Evolutionary conservation across 352 stramenopile species (phyloP).

Genomic region (Phytophthora vignae): DNA sequence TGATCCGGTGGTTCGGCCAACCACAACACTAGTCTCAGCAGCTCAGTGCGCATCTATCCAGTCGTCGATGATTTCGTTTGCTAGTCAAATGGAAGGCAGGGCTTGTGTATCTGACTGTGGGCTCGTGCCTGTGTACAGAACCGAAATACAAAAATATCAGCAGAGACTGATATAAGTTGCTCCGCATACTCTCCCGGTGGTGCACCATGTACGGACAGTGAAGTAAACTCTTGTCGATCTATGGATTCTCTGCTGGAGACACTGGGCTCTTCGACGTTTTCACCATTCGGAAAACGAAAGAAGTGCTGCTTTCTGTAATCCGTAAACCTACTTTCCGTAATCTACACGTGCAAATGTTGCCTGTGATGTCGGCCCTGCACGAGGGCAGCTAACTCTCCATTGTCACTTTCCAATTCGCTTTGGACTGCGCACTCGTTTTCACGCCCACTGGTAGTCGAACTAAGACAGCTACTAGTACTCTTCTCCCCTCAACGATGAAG

Average conservation of each 20-base stretch:
- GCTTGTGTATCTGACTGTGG: neutral
- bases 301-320: neutral
- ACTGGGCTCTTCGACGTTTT: neutral
- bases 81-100: neutral
- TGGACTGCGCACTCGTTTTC: slow-evolving; percentile 1
- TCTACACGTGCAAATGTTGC: neutral
- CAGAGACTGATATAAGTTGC: neutral
- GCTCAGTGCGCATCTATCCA: neutral
- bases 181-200: neutral
- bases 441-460: slow-evolving; percentile 14
- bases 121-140: neutral
- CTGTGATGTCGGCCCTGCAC: neutral
- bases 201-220: neutral
- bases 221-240: neutral
- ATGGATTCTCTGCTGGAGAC: neutral
- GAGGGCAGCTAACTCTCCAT: neutral
- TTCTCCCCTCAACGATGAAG: slow-evolving; percentile 21
- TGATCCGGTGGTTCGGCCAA: neutral
- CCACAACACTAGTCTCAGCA: neutral
- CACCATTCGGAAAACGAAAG: neutral
- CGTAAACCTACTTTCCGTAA: neutral
- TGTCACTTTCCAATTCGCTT: slow-evolving; percentile 7
- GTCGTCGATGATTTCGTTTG: neutral
- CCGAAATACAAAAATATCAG: neutral
- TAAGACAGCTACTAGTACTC: slow-evolving; percentile 2